Evolutionary conservation across 2,329 filamentous ascomycete genomes (phyloP), one percentile per base, ranked within the genome.

Genomic region (Sclerotinia trifoliorum): DNA sequence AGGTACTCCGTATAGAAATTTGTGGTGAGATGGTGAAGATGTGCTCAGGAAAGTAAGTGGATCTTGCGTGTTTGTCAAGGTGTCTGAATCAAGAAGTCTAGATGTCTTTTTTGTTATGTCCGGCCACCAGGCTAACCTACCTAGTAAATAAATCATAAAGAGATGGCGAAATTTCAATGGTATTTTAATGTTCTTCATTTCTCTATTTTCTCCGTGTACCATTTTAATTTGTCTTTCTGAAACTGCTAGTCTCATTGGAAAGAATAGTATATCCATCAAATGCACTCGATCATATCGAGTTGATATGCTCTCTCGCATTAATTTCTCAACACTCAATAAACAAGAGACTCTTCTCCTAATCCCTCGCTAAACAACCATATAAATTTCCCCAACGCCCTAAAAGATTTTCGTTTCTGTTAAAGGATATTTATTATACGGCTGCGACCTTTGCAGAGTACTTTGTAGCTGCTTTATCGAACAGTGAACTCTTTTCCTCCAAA

Each of bases 361-460:
- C n/a, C 39, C 21, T 46, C 51, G 26, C 56, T 55, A 54, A 67
- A 61, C 24, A 62, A 54, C 19, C 26, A 54, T 13, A 63, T 55
- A 17, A 10, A 26, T 52, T 44, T 17, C 56, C 46, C 58, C 46
- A 63, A 63, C 65, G 26, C 48, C 57, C 57, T n/a, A 17, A 32
- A 46, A 42, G 7, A 63, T 63, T 63, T 63, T 44, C 24, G 26
- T 26, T 42, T 46, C 46, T 52, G 5, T n/a, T 13, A 44, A 32
- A 24, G 24, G 21, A 6, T 56, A 73, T 74, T 73, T 56, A 73
- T 74, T 73, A 75, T 73, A 72, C 70, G 7, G 58, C 26, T 35
- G 72, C 68, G 56, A 93, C 92, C 83, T 94, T 97, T 46, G 94
- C 86, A 73, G 87, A 89, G 80, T 95, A 98, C 81, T 96, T 98